Percentiles rank a stretch among this genome's conserved stretches.
These are phyloP conservation scores for Coprinopsis sp. DNA, from an alignment of 768 basidiomycete genomes.

Conservation along the genomic window DNA sequence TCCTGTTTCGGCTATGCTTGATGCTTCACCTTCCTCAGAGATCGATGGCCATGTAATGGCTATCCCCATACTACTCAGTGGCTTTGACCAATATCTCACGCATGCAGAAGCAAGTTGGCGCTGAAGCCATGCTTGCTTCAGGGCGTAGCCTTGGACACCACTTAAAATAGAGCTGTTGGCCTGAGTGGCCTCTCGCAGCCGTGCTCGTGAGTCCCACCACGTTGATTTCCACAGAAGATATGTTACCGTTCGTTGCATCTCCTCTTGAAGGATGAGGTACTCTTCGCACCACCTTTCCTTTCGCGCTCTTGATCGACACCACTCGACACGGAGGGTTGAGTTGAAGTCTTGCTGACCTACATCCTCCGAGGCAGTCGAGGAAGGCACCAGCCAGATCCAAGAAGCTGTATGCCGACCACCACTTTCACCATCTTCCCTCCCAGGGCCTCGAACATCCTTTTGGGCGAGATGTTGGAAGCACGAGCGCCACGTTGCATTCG, in stretches of 20 bases:
- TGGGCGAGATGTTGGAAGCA: constrained; percentile 6
- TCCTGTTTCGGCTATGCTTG: too few relatives aligned
- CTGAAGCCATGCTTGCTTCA: too few relatives aligned
- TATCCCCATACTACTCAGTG: too few relatives aligned
- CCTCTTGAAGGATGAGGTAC: neutral
- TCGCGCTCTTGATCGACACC: neutral
- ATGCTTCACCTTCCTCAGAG: too few relatives aligned
- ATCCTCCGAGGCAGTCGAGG: neutral
- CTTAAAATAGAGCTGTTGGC: too few relatives aligned
- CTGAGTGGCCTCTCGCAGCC: neutral
- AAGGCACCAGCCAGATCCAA: constrained; percentile 22
- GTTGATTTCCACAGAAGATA: neutral
- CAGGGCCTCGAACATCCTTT: constrained; percentile 15
- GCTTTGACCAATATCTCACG: too few relatives aligned
- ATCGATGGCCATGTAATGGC: too few relatives aligned
- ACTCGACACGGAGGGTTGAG: neutral
- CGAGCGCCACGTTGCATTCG: constrained; percentile 12
- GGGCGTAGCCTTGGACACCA: too few relatives aligned
- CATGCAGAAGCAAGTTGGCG: too few relatives aligned
- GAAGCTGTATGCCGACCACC: constrained; percentile 9
- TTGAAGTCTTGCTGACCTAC: too few relatives aligned
- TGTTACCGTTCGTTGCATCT: neutral
- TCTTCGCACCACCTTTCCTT: neutral
- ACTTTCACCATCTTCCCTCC: constrained; percentile 10
- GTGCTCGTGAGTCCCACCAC: neutral